Conservation (phyloP, 257 asterid species). For the Nyctanthes arbortristis region DNA sequence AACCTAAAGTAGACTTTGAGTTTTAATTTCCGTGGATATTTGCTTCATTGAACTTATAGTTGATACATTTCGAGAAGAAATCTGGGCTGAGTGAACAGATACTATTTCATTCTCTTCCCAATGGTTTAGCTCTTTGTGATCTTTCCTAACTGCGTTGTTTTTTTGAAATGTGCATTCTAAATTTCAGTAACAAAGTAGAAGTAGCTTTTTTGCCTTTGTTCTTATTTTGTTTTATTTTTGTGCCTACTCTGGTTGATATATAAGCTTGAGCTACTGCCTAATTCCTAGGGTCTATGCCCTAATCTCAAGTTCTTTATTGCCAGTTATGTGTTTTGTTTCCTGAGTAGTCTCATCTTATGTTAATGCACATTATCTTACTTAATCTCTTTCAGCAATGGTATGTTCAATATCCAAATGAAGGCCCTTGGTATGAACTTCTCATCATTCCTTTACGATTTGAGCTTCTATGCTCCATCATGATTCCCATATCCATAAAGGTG, state of each 20-base stretch:
- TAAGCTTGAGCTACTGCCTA: background rate
- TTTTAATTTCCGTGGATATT: background rate
- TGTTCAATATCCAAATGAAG: constrained; percentile 87
- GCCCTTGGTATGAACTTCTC: constrained; percentile 98
- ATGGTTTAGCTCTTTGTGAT: background rate
- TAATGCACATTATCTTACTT: constrained; percentile 26
- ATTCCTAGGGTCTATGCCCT: background rate
- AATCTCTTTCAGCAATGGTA: constrained; percentile 83
- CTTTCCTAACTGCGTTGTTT: background rate
- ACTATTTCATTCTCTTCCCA: background rate
- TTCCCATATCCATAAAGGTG: constrained; percentile 99
- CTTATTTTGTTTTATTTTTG: background rate
- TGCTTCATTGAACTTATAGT: background rate
- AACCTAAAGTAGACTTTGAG: too few relatives aligned
- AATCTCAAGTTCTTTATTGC: background rate
- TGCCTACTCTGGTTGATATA: background rate
- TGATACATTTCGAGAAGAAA: background rate
- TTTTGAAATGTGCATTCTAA: background rate
- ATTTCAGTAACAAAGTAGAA: background rate
- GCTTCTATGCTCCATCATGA: constrained; percentile 99
- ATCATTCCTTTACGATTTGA: constrained; percentile 98
- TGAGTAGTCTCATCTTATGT: constrained; percentile 7
- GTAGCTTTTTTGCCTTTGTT: background rate
- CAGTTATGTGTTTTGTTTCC: constrained; percentile 1
- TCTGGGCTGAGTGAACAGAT: background rate